Evolutionary conservation across 192 early-diverging fungal species (phyloP).

Genomic region (Rhizophagus clarus): DNA sequence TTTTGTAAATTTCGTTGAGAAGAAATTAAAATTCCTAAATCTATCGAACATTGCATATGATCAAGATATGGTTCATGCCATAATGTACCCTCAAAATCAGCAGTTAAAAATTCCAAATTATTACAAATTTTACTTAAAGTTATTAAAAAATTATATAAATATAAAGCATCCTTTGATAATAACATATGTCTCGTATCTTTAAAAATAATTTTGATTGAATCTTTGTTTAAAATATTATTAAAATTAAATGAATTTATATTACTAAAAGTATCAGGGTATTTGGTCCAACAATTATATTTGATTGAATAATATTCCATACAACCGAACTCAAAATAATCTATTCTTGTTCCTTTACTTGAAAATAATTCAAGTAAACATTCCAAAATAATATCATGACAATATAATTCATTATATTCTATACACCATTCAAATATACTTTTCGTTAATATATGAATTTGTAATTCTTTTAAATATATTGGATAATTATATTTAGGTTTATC

Average conservation of each 20-base stretch:
- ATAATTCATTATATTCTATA: not conserved
- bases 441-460: not conserved
- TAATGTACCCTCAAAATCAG: not conserved
- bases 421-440: not conserved
- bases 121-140: not conserved
- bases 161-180: not conserved
- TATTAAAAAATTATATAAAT: not conserved
- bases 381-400: not conserved
- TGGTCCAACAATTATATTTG: not conserved
- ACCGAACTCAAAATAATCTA: not conserved
- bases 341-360: not conserved
- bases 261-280: not conserved
- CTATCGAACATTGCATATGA: not conserved
- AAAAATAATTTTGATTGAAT: not conserved
- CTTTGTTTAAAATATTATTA: not conserved
- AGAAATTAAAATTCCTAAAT: not conserved
- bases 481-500: not conserved
- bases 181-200: not conserved
- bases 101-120: not conserved
- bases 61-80: not conserved
- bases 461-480: not conserved
- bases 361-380: not conserved
- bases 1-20: not conserved
- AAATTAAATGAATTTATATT: not conserved
- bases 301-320: not conserved